Evolutionary conservation across 164 flowering plant genomes (phyloP), one percentile per base, ranked within the genome.

Genomic region (Nymphaea thermarum): DNA sequence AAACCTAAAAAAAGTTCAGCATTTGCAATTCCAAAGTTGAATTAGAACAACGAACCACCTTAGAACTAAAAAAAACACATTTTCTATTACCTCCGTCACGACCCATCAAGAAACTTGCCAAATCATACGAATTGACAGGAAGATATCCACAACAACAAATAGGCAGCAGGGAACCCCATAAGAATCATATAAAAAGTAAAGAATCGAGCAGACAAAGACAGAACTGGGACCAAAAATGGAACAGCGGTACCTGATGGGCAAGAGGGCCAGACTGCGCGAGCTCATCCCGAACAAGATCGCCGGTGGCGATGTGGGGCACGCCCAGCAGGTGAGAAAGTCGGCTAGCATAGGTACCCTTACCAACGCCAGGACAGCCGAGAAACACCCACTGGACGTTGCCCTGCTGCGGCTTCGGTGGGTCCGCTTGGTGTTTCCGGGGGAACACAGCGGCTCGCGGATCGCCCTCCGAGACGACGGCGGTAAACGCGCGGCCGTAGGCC

Each of bases 261-360:
- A 85, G 87, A n/a, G 91, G 92, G 3, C 96, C 91, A 11, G 87
- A 76, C 55, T 89, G 84, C 41, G 80, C 36, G 64, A 93, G 90
- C 76, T 91, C 97, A 2, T 87, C 86, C 4, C 98, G 86, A 59
- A 93, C 93, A 69, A 93, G 97, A 81, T 91, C 97, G 25, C 97
- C 98, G 68, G 97, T 93, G 76, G 98, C 88, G 73, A 93, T 93
- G 68, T 93, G 97, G 51, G 98, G 97, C 42, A 93, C 96, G 42
- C 87, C 89, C 71, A 93, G 90, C 17, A 90, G 83, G 14, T 42
- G 73, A 6, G 89, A 87, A 41, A 93, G 84, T 4, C 97, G 86
- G 67, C 91, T 78, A 3, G 98, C 97, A 71, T 91, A 93, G 44
- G 97, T 89, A 42, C 97, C 97, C 68, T 91, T 93, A 0, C 97